These are phyloP conservation scores for Sungouiozyma ichnusensis DNA, from an alignment of 805 yeast species.

Conservation along the genomic window DNA sequence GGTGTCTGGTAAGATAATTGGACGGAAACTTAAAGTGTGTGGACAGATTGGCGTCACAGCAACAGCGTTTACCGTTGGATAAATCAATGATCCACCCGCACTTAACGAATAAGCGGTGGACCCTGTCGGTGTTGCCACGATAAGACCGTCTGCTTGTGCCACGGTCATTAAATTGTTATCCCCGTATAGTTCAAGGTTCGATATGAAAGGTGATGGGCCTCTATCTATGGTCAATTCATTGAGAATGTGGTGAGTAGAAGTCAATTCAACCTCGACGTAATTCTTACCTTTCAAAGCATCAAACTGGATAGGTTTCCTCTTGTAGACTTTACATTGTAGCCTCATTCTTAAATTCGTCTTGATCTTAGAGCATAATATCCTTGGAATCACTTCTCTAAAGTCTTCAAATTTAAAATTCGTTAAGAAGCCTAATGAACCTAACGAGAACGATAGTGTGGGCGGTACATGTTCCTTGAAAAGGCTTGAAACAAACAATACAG, in stretches of 20 bases:
- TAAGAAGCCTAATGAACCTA: conserved; percentile 88
- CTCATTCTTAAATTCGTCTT: conserved; percentile 77
- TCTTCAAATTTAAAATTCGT: conserved; percentile 77
- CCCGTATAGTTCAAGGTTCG: conserved; percentile 82
- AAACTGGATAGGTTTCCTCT: conserved; percentile 25
- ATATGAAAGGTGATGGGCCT: conserved; percentile 88
- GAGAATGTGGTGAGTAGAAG: conserved; percentile 62
- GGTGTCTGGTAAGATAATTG: conserved; percentile 87
- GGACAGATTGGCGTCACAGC: conserved; percentile 95
- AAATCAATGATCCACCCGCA: conserved; percentile 92
- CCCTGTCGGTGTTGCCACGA: conserved; percentile 91
- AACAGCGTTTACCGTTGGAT: conserved; percentile 87
- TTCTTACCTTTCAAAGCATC: conserved; percentile 30
- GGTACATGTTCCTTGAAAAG: conserved; percentile 80
- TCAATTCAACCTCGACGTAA: conserved; percentile 24
- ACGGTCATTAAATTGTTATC: conserved; percentile 76
- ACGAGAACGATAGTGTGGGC: conserved; percentile 78
- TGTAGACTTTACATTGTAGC: conserved; percentile 66
- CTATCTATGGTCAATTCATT: conserved; percentile 87
- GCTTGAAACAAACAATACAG: conserved; percentile 81
- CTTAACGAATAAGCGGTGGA: conserved; percentile 92
- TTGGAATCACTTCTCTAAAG: conserved; percentile 47
- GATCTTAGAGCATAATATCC: conserved; percentile 60
- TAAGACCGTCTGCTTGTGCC: conserved; percentile 90
- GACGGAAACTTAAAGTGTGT: conserved; percentile 86